phyloP scores from a whole-genome alignment of 164 flowering plant species.

The Piper longum region DNA sequence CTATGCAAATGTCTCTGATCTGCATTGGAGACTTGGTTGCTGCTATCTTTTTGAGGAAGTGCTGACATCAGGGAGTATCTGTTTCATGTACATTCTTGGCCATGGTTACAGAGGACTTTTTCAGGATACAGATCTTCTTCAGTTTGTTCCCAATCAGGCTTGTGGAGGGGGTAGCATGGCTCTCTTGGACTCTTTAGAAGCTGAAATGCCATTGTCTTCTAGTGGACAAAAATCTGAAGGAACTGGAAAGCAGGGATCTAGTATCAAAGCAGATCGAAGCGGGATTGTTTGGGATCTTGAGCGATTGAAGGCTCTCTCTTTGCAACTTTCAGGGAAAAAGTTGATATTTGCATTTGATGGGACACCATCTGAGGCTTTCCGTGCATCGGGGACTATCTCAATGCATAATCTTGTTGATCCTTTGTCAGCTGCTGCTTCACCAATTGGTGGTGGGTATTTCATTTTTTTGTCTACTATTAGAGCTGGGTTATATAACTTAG shows the following conservation, averaged over 20 bases:
- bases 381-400: conserved; percentile 59
- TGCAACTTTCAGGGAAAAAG: conserved; percentile 87
- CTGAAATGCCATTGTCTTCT: conserved; percentile 50
- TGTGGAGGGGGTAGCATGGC: conserved; percentile 99
- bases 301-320: conserved; percentile 63
- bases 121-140: conserved; percentile 82
- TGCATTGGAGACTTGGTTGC: conserved; percentile 79
- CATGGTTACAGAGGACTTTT: conserved; percentile 94
- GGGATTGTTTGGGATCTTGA: conserved; percentile 98
- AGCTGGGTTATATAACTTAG: not conserved
- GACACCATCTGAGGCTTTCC: conserved; percentile 63
- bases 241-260: conserved; percentile 38
- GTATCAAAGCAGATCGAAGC: conserved; percentile 67
- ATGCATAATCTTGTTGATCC: conserved; percentile 98
- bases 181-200: conserved; percentile 79
- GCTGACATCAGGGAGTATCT: conserved; percentile 79
- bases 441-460: conserved; percentile 76
- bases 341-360: conserved; percentile 99
- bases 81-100: conserved; percentile 97
- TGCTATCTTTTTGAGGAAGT: conserved; percentile 97
- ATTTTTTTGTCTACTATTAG: not conserved
- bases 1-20: conserved; percentile 46
- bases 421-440: conserved; percentile 96
- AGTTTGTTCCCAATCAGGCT: conserved; percentile 92
- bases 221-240: conserved; percentile 51